These are phyloP conservation scores for Emmonsiellopsis sp. DNA, from an alignment of 2,329 filamentous ascomycete genomes.

Conservation along the genomic window DNA sequence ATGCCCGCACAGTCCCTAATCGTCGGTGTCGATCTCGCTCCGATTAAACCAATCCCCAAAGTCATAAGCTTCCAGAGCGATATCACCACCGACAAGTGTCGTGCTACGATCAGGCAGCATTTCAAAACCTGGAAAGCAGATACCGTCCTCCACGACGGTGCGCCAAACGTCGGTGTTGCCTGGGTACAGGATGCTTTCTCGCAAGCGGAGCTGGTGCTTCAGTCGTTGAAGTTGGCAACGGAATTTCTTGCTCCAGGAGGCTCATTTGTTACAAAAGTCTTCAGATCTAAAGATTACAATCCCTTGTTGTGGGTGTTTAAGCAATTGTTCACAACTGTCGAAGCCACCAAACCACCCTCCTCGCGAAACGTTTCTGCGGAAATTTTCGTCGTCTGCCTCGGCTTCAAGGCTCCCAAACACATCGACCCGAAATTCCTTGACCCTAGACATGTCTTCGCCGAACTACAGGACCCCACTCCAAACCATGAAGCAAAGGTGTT, in stretches of 20 bases:
- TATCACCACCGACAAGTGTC: slow-evolving; percentile 94
- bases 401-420: slow-evolving; percentile 88
- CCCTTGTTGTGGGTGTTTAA: slow-evolving; percentile 94
- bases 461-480: slow-evolving; percentile 71
- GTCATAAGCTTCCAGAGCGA: slow-evolving; percentile 96
- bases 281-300: slow-evolving; percentile 95
- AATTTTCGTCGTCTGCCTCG: slow-evolving; percentile 94
- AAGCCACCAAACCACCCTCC: slow-evolving; percentile 93
- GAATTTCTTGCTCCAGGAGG: slow-evolving; percentile 86
- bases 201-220: slow-evolving; percentile 83
- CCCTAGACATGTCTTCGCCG: slow-evolving; percentile 80
- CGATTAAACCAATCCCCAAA: slow-evolving; percentile 90
- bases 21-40: slow-evolving; percentile 84
- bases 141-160: slow-evolving; percentile 90
- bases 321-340: slow-evolving; percentile 88
- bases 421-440: slow-evolving; percentile 91
- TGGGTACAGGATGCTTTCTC: slow-evolving; percentile 99
- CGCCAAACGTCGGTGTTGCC: slow-evolving; percentile 93
- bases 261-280: slow-evolving; percentile 94
- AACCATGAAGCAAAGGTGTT: slow-evolving; percentile 98
- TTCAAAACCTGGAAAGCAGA: slow-evolving; percentile 96
- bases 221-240: slow-evolving; percentile 85
- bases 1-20: slow-evolving; percentile 90
- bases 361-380: slow-evolving; percentile 94
- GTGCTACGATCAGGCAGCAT: slow-evolving; percentile 78